These are phyloP conservation scores for Rhizophagus clarus DNA, from an alignment of 192 early-diverging fungal genomes.

Conservation along the genomic window DNA sequence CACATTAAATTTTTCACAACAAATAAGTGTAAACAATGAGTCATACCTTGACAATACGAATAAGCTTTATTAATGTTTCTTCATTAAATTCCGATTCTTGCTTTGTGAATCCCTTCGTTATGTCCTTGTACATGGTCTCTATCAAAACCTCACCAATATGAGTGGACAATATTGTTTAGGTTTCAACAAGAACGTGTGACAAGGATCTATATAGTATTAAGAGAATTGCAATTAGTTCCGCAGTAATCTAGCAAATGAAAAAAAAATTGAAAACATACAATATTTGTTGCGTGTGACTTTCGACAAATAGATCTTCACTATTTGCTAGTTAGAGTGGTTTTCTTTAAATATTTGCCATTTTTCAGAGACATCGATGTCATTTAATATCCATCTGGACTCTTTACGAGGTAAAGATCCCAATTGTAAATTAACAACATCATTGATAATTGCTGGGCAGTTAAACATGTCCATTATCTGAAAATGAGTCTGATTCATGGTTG, in stretches of 20 bases:
- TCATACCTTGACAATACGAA: conserved; percentile 21
- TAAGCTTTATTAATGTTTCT: not conserved
- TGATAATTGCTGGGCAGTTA: conserved; percentile 32
- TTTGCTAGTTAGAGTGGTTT: conserved; percentile 19
- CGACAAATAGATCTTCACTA: conserved; percentile 21
- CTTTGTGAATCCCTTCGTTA: conserved; percentile 10
- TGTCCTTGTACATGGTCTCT: conserved; percentile 13
- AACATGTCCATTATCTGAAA: not conserved
- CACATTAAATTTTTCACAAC: conserved; percentile 23
- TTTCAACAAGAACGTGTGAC: conserved; percentile 29
- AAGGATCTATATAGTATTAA: conserved; percentile 32
- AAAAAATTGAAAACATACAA: conserved; percentile 29
- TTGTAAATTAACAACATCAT: conserved; percentile 8
- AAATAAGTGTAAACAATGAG: conserved; percentile 23
- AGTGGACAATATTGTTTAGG: conserved; percentile 27
- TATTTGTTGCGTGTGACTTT: conserved; percentile 29
- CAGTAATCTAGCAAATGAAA: conserved; percentile 32
- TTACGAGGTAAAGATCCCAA: conserved; percentile 24
- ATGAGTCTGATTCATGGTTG: too few relatives aligned
- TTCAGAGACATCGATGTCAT: conserved; percentile 16
- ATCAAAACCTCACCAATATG: conserved; percentile 26
- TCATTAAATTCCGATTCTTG: too few relatives aligned
- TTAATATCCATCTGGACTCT: conserved; percentile 31
- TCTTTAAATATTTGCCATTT: conserved; percentile 29
- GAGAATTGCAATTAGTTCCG: conserved; percentile 35